Conservation (phyloP, 2,329 filamentous ascomycete species). For the Arthrobotrys sphaeroides region DNA sequence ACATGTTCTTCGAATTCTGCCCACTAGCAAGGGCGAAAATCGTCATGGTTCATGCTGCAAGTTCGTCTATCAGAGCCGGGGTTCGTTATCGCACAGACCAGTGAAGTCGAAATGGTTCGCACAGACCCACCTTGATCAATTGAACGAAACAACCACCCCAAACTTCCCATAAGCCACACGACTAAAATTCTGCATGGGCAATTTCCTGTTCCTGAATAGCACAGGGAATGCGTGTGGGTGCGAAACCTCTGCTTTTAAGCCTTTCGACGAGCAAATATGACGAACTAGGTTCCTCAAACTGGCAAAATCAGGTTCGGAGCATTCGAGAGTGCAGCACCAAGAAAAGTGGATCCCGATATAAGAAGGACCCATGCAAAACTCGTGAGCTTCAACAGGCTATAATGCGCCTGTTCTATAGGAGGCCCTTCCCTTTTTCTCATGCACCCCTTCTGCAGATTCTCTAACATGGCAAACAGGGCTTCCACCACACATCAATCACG, state of each 20-base stretch:
- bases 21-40: neutral
- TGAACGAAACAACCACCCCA: neutral
- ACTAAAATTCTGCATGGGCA: constrained; percentile 9
- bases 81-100: constrained; percentile 13
- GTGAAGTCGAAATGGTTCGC: neutral
- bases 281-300: constrained; percentile 35
- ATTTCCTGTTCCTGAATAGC: constrained; percentile 44
- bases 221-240: constrained; percentile 23
- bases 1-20: constrained; percentile 10
- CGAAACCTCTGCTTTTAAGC: constrained; percentile 13
- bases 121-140: constrained; percentile 10
- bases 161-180: constrained; percentile 35
- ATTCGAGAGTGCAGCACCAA: neutral
- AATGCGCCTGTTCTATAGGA: constrained; percentile 29
- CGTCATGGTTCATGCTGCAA: constrained; percentile 10
- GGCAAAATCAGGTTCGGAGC: constrained; percentile 18
- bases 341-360: constrained; percentile 4
- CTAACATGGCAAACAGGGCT: constrained; percentile 38
- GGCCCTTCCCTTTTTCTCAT: constrained; percentile 19
- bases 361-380: neutral
- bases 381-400: constrained; percentile 44
- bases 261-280: constrained; percentile 10
- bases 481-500: constrained; percentile 6
- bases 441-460: constrained; percentile 50
- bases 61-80: constrained; percentile 12